Evolutionary conservation across 441 rosid genomes (phyloP), one percentile per base, ranked within the genome.

Genomic region (Gossypium laxum): DNA sequence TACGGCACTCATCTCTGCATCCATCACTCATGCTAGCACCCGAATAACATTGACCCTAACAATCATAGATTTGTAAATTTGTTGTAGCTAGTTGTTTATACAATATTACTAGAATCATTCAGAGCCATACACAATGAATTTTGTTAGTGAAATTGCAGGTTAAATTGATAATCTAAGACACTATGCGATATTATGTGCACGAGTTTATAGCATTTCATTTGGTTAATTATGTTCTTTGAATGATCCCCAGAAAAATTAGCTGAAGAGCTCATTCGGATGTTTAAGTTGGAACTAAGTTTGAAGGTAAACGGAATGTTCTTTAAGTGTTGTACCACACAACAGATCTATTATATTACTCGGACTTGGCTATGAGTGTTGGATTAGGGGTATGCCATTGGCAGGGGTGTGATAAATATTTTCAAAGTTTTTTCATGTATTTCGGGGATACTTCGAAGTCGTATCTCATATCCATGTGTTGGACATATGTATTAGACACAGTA

Each of bases 201-300:
- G 24, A 2, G 32, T n/a, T 24, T 51, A 24, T 61, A 59, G 45
- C 67, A 56, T 10, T 67, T 48, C 34, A 43, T 21, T 43, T 51
- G 64, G 21, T 1, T 69, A 61, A 67, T 61, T 32, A 0, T 68
- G 22, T 15, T 68, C 50, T 67, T 69, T 72, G 51, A 67, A 76
- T 69, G 45, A 54, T 81, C 22, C 28, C 24, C 89, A 90, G 96
- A 91, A 82, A 82, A 81, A 63, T 74, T 90, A 63, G 93, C 91
- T 0, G 87, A 84, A 65, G 97, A 91, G 83, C 79, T 90, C 68
- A 85, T 85, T 70, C 88, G 82, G 74, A 91, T 90, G 95, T 90
- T 85, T 78, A 68, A 72, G 76, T 81, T 75, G 28, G 96, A 91
- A 74, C 78, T 93, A 38, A 85, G 57, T 81, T 74, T 89, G 78